phyloP scores from a whole-genome alignment of 805 yeast species.

The Wickerhamiella azymoides region DNA sequence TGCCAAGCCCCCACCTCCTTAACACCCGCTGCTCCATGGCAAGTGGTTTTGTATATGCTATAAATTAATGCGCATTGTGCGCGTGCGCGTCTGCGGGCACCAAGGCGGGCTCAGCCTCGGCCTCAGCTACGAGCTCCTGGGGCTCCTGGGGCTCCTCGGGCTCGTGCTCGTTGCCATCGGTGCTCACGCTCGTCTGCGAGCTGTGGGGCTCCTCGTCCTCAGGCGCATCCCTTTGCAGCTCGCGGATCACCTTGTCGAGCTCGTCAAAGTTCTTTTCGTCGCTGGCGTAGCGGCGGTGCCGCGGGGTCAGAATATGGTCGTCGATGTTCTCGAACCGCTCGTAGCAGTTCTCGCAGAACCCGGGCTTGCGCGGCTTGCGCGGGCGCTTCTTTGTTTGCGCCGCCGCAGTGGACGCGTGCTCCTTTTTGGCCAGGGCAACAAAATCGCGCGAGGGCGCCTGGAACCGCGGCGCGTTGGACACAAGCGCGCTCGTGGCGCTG shows the following conservation, averaged over 20 bases:
- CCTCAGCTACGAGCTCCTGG: no score
- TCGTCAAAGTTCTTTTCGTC: slow-evolving; percentile 57
- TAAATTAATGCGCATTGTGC: no score
- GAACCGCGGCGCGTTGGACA: slow-evolving; percentile 24
- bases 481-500: slow-evolving; percentile 26
- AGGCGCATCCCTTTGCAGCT: neutral
- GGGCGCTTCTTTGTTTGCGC: slow-evolving; percentile 20
- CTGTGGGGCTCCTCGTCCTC: neutral
- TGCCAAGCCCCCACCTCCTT: no score
- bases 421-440: slow-evolving; percentile 30
- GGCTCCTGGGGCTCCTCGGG: no score
- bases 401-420: slow-evolving; percentile 12
- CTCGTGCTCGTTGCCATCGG: no score
- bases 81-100: no score
- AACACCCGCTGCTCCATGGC: no score
- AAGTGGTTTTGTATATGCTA: no score
- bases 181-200: no score
- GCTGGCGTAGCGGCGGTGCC: slow-evolving; percentile 68
- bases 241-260: slow-evolving; percentile 53
- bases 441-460: slow-evolving; percentile 28
- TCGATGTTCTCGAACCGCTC: slow-evolving; percentile 68
- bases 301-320: slow-evolving; percentile 53
- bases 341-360: slow-evolving; percentile 90
- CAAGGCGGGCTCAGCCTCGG: no score
- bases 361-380: slow-evolving; percentile 26